phyloP scores from a whole-genome alignment of 2,329 filamentous ascomycete genomes.

The Fusarium sublunatum region DNA sequence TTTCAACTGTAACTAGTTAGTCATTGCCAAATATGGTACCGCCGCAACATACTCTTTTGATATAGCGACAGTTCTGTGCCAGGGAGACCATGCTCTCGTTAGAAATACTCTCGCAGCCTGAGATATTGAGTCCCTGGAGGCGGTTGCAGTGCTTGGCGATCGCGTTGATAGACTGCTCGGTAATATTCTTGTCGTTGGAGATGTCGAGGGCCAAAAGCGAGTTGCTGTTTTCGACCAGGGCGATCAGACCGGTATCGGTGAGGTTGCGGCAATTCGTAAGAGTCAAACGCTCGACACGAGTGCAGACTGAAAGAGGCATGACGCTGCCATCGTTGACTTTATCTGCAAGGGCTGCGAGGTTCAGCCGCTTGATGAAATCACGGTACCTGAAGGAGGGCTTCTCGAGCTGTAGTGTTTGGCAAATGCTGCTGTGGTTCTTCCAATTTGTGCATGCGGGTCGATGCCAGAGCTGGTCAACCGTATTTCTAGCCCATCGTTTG shows the following conservation, averaged over 20 bases:
- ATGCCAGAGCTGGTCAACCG: slow-evolving; percentile 94
- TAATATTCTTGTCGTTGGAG: slow-evolving; percentile 84
- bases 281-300: slow-evolving; percentile 90
- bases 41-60: slow-evolving; percentile 77
- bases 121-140: slow-evolving; percentile 93
- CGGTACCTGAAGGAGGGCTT: slow-evolving; percentile 89
- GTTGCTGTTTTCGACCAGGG: slow-evolving; percentile 80
- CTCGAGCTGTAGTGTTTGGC: slow-evolving; percentile 76
- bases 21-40: not conserved
- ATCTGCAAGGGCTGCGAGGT: slow-evolving; percentile 81
- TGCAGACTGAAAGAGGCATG: slow-evolving; percentile 82
- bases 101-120: slow-evolving; percentile 83
- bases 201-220: slow-evolving; percentile 91
- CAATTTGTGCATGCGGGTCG: slow-evolving; percentile 90
- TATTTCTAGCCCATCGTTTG: slow-evolving; percentile 91
- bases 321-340: slow-evolving; percentile 90
- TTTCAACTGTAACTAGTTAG: slow-evolving; percentile 73
- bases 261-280: slow-evolving; percentile 88
- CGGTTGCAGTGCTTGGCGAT: slow-evolving; percentile 85
- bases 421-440: slow-evolving; percentile 83
- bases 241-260: slow-evolving; percentile 84
- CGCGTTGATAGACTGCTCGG: slow-evolving; percentile 80
- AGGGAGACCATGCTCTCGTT: slow-evolving; percentile 86
- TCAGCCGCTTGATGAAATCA: slow-evolving; percentile 90
- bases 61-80: slow-evolving; percentile 82